Evolutionary conservation across 371 early-diverging fungal genomes (phyloP).

Genomic region (Rhizopus microsporus): DNA sequence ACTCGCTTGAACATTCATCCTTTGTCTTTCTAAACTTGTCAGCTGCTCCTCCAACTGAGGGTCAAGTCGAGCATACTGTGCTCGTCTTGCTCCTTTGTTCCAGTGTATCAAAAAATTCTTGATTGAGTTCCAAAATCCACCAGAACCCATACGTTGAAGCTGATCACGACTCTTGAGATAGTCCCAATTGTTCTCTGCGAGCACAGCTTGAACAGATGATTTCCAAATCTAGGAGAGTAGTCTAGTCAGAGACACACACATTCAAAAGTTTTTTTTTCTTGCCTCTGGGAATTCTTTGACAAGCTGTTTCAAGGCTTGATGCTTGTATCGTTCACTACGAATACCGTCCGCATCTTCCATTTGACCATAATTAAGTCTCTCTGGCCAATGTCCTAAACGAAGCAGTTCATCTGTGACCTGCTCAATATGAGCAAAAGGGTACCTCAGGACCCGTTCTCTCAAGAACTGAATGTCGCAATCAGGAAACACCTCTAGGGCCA

Average conservation of each 20-base stretch:
- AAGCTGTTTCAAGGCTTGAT: conserved; percentile 35
- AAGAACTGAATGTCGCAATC: conserved; percentile 45
- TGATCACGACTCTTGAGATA: conserved; percentile 44
- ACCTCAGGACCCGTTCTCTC: conserved; percentile 30
- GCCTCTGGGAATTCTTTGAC: conserved; percentile 45
- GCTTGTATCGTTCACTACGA: conserved; percentile 35
- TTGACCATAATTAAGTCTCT: conserved; percentile 36
- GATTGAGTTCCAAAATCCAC: conserved; percentile 43
- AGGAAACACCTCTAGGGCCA: conserved; percentile 57
- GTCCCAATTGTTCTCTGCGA: conserved; percentile 62
- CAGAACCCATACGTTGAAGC: conserved; percentile 42
- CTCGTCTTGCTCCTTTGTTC: conserved; percentile 10
- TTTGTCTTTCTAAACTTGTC: conserved; percentile 18
- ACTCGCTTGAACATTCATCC: conserved; percentile 19
- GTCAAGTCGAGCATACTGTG: not conserved
- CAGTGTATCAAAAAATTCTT: conserved; percentile 42
- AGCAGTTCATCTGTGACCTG: conserved; percentile 35
- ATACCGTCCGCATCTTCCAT: conserved; percentile 41
- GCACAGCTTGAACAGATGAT: conserved; percentile 55
- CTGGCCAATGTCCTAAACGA: conserved; percentile 22
- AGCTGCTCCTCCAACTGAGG: conserved; percentile 34
- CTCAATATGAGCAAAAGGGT: conserved; percentile 40
- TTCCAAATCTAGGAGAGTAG: conserved; percentile 37
- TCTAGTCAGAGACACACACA: no score
- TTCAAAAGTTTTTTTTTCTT: not conserved